Evolutionary conservation across 768 basidiomycete species (phyloP), one percentile per base, ranked within the genome.

Genomic region (Paxillus rubicundulus): DNA sequence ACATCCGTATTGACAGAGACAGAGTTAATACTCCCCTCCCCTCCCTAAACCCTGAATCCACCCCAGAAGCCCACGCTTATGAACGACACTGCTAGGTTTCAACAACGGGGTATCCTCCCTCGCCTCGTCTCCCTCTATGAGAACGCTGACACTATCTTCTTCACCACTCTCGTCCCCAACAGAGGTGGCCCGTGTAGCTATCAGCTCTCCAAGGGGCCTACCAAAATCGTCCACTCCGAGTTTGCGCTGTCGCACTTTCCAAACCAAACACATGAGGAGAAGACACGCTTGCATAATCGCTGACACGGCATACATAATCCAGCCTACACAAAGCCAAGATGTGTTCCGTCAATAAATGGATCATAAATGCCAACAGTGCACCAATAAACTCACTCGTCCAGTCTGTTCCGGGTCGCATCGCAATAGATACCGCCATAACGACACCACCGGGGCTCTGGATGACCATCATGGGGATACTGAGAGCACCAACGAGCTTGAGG

Each of bases 391-490:
- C 60, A 89, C 87, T 90, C 4, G 89, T 91, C 89, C 89, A 92
- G 62, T 92, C 85, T 0, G 89, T 91, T 0, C 86, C 87, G 2
- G 87, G 87, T 50, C 89, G 74, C 21, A 90, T 70, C 7, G 86
- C 89, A 51, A 93, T 89, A 56, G 85, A 89, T 4, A 86, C 56
- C 6, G 91, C 87, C 86, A 98, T 95, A n/a, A 91, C 65, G 3
- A 90, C 73, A 1, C 89, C 87, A 4, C 94, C 95, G 3, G 94
- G 94, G 12, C 84, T 92, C 70, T 98, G 96, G 14, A 99, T 90
- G 44, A 82, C 72, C 96, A 99, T 98, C 84, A 92, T 98, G 1
- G 89, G 87, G 51, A 99, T 89, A 63, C 92, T 94, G 14, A 98
- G 75, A 0, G 93, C 92, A 3, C 96, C 96, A 9, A 98, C 94